A percentile compares a stretch with the other conserved stretches of the same genome.
Conservation (phyloP, 345 rosid genomes). For the Melaleuca quinquenervia region DNA sequence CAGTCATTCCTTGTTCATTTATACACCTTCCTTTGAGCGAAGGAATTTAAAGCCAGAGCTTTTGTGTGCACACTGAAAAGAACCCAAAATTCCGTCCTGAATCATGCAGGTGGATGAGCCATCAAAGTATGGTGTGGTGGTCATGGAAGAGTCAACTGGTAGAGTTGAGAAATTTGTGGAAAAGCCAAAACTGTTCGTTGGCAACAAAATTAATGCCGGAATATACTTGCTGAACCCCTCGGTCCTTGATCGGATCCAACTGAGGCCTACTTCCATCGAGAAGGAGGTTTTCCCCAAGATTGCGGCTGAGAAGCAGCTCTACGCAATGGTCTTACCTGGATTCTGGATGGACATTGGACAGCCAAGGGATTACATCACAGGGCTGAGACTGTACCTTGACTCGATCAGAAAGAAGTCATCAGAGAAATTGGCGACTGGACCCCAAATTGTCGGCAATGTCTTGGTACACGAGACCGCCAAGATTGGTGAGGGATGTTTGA, state of each 20-base stretch:
- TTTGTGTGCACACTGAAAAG: not conserved
- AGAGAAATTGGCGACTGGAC: constrained; percentile 45
- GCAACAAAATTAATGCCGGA: constrained; percentile 98
- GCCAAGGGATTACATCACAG: constrained; percentile 91
- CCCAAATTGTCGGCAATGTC: constrained; percentile 75
- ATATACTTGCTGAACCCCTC: constrained; percentile 85
- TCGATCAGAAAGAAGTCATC: constrained; percentile 71
- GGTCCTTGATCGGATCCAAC: constrained; percentile 79
- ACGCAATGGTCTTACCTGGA: constrained; percentile 92
- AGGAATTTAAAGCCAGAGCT: not conserved
- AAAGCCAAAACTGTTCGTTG: constrained; percentile 83
- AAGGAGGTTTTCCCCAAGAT: constrained; percentile 95
- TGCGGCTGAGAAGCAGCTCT: constrained; percentile 68
- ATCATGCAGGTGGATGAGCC: constrained; percentile 82
- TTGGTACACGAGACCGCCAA: constrained; percentile 75
- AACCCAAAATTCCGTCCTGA: not conserved
- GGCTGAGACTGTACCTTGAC: constrained; percentile 91
- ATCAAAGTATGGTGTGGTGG: constrained; percentile 96
- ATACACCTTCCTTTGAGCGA: not conserved
- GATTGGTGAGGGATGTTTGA: constrained; percentile 93
- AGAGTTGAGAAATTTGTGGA: constrained; percentile 87
- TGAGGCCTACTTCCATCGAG: constrained; percentile 93
- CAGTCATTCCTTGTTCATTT: not conserved
- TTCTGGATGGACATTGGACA: constrained; percentile 99
- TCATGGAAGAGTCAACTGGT: constrained; percentile 82